A percentile compares a stretch with the other conserved stretches of the same genome.
Conservation (phyloP, 768 basidiomycete genomes). For the Austroboletus eburneus region DNA sequence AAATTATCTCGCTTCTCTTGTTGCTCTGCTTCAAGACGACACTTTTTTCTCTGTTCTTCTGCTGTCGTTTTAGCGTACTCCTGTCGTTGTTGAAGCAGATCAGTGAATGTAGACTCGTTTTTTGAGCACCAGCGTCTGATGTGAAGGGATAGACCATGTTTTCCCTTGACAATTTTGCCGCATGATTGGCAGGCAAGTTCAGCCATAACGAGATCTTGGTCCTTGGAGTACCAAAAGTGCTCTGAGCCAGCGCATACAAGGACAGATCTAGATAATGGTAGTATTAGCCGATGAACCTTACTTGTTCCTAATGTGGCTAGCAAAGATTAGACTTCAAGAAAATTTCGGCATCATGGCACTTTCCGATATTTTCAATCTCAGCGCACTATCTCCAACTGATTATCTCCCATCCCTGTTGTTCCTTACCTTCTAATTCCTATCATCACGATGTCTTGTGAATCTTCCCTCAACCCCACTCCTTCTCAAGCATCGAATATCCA, state of each 20-base stretch:
- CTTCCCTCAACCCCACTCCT: too few species aligned
- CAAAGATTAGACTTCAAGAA: too few species aligned
- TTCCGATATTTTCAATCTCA: background rate
- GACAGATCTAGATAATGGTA: background rate
- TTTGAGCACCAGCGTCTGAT: background rate
- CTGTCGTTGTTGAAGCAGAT: background rate
- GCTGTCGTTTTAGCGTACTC: background rate
- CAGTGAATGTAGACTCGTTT: background rate
- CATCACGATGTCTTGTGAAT: too few species aligned
- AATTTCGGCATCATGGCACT: too few species aligned
- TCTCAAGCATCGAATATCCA: too few species aligned
- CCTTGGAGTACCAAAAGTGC: background rate
- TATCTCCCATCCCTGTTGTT: too few species aligned
- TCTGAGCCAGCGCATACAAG: too few species aligned
- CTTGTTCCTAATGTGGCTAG: too few species aligned
- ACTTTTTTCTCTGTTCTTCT: background rate
- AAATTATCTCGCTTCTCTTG: background rate
- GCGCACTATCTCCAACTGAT: too few species aligned
- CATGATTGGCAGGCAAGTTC: background rate
- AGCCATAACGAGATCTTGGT: background rate
- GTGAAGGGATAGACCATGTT: background rate
- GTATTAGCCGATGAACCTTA: background rate
- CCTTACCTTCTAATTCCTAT: too few species aligned
- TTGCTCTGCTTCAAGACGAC: background rate
- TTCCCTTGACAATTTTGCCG: background rate